phyloP scores from a whole-genome alignment of 208 protist genomes.

The Leishmania major region DNA sequence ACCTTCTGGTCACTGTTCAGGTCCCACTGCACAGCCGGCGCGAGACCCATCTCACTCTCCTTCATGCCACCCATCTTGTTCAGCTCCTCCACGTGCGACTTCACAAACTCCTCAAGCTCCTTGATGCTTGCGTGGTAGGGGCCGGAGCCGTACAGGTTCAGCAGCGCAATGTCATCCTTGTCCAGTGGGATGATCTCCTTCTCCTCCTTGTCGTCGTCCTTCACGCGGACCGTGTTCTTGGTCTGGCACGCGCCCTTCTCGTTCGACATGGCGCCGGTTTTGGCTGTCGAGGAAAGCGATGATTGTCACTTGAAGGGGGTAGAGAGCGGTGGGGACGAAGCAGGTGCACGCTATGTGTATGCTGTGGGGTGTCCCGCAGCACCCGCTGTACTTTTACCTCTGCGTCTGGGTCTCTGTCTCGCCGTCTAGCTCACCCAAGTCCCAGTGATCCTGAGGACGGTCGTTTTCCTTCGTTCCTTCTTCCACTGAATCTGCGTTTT shows the following conservation, averaged over 20 bases:
- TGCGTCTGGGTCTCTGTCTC: neutral
- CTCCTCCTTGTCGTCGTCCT: slow-evolving; percentile 80
- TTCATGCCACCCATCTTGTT: slow-evolving; percentile 98
- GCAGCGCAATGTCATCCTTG: slow-evolving; percentile 98
- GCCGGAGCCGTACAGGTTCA: slow-evolving; percentile 97
- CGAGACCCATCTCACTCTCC: slow-evolving; percentile 99
- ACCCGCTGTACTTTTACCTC: neutral
- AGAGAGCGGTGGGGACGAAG: neutral
- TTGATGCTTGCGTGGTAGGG: slow-evolving; percentile 98
- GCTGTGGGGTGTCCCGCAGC: neutral
- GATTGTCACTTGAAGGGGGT: neutral
- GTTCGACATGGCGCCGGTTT: slow-evolving; percentile 55
- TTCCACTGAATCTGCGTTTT: neutral
- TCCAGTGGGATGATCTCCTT: slow-evolving; percentile 96
- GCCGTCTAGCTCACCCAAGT: neutral
- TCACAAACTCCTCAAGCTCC: slow-evolving; percentile 97
- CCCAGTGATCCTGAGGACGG: neutral
- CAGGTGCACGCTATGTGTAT: neutral
- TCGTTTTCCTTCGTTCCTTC: neutral
- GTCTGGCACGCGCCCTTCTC: slow-evolving; percentile 91
- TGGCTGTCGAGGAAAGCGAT: neutral
- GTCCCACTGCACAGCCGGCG: slow-evolving; percentile 98
- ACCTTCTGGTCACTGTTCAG: slow-evolving; percentile 97
- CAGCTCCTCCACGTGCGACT: slow-evolving; percentile 94
- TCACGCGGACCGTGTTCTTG: slow-evolving; percentile 68